Evolutionary conservation across 345 rosid species (phyloP).

Genomic region (Moricandia moricandioides): DNA sequence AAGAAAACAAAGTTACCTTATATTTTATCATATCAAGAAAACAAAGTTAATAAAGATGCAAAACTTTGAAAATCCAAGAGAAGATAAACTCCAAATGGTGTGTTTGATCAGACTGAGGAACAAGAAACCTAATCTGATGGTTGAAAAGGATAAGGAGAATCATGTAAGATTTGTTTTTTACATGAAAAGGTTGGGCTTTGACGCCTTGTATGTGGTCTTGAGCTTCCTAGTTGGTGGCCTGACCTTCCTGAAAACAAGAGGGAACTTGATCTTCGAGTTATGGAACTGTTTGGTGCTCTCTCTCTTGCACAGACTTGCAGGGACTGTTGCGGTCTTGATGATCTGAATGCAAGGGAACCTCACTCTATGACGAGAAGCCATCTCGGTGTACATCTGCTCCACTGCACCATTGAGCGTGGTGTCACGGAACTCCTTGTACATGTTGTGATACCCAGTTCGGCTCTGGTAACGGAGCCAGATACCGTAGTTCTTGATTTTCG

Average conservation of each 20-base stretch:
- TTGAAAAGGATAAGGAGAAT: background rate
- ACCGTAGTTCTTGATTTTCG: conserved; percentile 53
- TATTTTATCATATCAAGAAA: conserved; percentile 10
- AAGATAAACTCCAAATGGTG: conserved; percentile 1
- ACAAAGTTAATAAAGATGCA: background rate
- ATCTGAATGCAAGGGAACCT: conserved; percentile 70
- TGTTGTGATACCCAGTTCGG: conserved; percentile 58
- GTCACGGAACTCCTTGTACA: conserved; percentile 59
- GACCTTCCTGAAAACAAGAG: conserved; percentile 49
- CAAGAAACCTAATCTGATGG: conserved; percentile 18
- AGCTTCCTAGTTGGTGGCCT: conserved; percentile 63
- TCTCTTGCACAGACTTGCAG: conserved; percentile 51
- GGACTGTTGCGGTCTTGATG: conserved; percentile 58
- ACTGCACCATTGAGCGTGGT: conserved; percentile 60
- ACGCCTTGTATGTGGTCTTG: conserved; percentile 58
- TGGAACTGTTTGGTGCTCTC: conserved; percentile 68
- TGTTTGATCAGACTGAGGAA: conserved; percentile 2
- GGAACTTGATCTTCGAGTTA: conserved; percentile 55
- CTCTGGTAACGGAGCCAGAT: conserved; percentile 67
- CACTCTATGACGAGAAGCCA: conserved; percentile 69
- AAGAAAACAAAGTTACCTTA: background rate
- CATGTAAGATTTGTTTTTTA: conserved; percentile 10
- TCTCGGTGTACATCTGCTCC: conserved; percentile 68
- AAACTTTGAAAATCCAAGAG: background rate
- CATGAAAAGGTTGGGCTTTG: conserved; percentile 57